Conservation (phyloP, 1,139 yeast species). For the Diutina pseudorugosa region DNA sequence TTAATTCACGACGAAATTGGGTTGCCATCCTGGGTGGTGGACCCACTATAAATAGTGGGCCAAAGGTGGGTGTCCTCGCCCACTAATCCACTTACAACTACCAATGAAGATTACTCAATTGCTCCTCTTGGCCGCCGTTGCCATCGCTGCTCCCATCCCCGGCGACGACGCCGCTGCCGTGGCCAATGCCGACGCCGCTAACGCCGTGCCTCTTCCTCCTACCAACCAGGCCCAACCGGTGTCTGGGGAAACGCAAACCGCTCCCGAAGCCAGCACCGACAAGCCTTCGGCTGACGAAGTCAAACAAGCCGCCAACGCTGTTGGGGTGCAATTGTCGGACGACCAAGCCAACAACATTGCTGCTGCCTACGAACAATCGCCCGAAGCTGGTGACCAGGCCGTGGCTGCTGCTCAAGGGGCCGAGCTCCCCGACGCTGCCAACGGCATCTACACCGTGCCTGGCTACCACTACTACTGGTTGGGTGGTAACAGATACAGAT, state of each 20-base stretch:
- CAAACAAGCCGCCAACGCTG: background rate
- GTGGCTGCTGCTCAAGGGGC: conserved; percentile 3
- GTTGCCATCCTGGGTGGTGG: background rate
- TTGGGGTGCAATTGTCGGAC: background rate
- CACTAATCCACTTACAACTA: too few species aligned
- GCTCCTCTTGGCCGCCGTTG: background rate
- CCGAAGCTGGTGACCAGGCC: background rate
- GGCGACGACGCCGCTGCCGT: background rate
- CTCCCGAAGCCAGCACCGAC: background rate
- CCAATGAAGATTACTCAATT: background rate
- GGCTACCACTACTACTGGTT: background rate
- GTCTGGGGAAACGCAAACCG: background rate
- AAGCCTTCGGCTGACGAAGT: background rate
- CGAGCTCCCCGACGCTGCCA: background rate
- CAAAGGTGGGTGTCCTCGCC: background rate
- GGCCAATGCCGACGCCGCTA: background rate
- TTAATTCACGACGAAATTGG: background rate
- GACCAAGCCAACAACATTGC: background rate
- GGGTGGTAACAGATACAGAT: background rate
- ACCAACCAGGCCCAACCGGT: background rate
- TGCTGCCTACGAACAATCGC: conserved; percentile 1
- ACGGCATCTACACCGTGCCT: background rate
- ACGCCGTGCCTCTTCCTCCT: background rate
- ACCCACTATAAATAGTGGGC: background rate
- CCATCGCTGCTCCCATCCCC: conserved; percentile 1